Percentiles rank a stretch among this genome's conserved stretches.
Evolutionary conservation across 164 flowering plant genomes (phyloP).

Genomic region (Aristolochia contorta): DNA sequence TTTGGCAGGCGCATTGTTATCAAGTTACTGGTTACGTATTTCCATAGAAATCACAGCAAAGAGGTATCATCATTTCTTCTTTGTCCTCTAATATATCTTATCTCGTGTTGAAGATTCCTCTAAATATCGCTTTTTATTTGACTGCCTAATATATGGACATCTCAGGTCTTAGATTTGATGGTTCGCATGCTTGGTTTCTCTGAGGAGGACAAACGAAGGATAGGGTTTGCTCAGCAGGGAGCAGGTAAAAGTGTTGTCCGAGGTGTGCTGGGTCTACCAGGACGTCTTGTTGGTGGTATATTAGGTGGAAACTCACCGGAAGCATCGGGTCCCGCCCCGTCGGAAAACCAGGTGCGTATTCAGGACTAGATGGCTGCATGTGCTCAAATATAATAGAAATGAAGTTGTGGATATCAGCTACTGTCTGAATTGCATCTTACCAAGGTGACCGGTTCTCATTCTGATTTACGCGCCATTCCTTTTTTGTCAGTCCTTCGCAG

Average conservation of each 20-base stretch:
- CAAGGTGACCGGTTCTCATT: background rate
- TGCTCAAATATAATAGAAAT: too few relatives aligned
- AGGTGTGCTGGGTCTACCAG: slow-evolving; percentile 91
- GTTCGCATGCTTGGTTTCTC: slow-evolving; percentile 95
- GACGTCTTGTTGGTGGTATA: slow-evolving; percentile 95
- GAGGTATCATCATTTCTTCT: slow-evolving; percentile 43
- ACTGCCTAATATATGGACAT: background rate
- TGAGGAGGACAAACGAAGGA: slow-evolving; percentile 92
- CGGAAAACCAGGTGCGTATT: slow-evolving; percentile 65
- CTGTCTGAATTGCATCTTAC: background rate
- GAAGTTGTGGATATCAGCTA: too few relatives aligned
- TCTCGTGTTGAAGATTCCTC: background rate
- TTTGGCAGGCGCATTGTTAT: slow-evolving; percentile 91
- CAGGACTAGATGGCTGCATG: slow-evolving; percentile 1
- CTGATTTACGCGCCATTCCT: background rate
- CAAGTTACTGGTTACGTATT: slow-evolving; percentile 88
- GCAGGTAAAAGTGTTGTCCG: slow-evolving; percentile 94
- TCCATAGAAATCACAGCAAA: slow-evolving; percentile 94
- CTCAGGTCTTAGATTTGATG: slow-evolving; percentile 94
- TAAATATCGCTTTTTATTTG: background rate
- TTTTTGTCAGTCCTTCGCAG: slow-evolving; percentile 76
- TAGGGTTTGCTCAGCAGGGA: slow-evolving; percentile 86
- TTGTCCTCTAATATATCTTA: background rate
- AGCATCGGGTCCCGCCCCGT: slow-evolving; percentile 30
- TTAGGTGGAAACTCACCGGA: slow-evolving; percentile 67